Evolutionary conservation across 352 stramenopile species (phyloP), one percentile per base, ranked within the genome.

Genomic region (Phytophthora hybrid): DNA sequence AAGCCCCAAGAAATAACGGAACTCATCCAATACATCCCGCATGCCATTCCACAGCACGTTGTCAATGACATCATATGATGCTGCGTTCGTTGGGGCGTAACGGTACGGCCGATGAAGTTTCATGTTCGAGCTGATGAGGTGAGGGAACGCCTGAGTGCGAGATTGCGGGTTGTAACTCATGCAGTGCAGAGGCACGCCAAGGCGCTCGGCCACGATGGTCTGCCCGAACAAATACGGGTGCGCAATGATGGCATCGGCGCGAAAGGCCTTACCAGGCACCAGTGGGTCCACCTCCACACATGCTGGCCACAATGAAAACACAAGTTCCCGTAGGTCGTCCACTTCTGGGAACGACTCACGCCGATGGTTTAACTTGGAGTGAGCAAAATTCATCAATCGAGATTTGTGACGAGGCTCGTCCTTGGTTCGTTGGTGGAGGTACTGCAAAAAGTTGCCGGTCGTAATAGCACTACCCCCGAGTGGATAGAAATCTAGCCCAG

Each of bases 111-210:
- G 66, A 41, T 72, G 59, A 14, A 90, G 59, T 56, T 84, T 84
- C 52, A 82, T 76, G 32, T 82, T 80, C 1, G 75, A 63, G 51
- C 71, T 85, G 56, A 93, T 74, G 11, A 85, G 66, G 52, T 92
- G 74, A 13, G 86, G 76, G 44, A 95, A 92, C 11, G 83, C 84
- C 21, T 85, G 74, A 5, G 88, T 93, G 5, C 73, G 77, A 29
- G 85, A 84, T 5, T 85, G 66, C 3, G 88, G 85, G 1, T 78
- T 87, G 26, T 74, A 74, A 53, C 80, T 83, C 59, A 93, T 80
- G 63, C 86, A 93, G 26, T 94, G 88, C 31, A 94, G 47, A n/a
- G 88, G 88, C 5, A 94, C 74, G 9, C 88, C 88, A 11, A 94
- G 84, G 11, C 88, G 83, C 63, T 93, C 85, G 10, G 86, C 88